Base-by-base conservation (phyloP, 495 filamentous ascomycete genomes). In the Opeltia flavorubescens region DNA sequence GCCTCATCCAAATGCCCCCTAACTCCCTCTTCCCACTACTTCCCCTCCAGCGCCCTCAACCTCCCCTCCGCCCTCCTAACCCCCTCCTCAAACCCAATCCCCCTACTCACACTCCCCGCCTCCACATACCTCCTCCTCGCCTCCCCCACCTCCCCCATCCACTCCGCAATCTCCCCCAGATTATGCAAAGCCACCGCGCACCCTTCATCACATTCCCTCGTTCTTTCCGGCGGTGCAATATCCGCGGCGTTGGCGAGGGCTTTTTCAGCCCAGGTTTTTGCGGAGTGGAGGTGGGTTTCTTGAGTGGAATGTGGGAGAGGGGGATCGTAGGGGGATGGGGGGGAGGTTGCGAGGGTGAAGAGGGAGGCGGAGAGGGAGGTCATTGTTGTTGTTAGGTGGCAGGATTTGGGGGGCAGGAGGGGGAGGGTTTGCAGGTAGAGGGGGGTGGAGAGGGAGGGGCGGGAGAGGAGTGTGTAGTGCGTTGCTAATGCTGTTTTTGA, bases 101-200 rank as follows among this genome's bases (percentile, higher is more conserved):
- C 74, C 50, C 74, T 72, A 34, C 79, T 78, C 46, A 88, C 53
- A 6, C 61, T 68, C 34, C 67, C 65, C 13, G 85, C 83, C 55
- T 94, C 76, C 31, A 69, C 62, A 55, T 80, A 87, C 51, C 63
- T 64, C 49, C 60, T 66, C 50, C 65, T 64, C 12, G 91, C 91
- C 52, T 82, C 73, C n/a, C 68, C 64, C 0, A 63, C 48, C 54
- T 83, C 68, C 2, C 81, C 79, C 41, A 76, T 61, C 68, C 86
- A 75, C 49, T 81, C 72, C 1, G 86, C 80, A 51, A 98, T 75
- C 49, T 88, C 81, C 11, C 79, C 91, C 38, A 95, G 70, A 61
- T 94, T 95, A 59, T 84, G 78, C 33, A 80, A 81, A n/a, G 89
- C 84, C 8, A 76, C 80, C 0, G 80, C 83, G 59, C 91, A 95